Conservation (phyloP, 352 stramenopile genomes). For the Phytophthora sp. region DNA sequence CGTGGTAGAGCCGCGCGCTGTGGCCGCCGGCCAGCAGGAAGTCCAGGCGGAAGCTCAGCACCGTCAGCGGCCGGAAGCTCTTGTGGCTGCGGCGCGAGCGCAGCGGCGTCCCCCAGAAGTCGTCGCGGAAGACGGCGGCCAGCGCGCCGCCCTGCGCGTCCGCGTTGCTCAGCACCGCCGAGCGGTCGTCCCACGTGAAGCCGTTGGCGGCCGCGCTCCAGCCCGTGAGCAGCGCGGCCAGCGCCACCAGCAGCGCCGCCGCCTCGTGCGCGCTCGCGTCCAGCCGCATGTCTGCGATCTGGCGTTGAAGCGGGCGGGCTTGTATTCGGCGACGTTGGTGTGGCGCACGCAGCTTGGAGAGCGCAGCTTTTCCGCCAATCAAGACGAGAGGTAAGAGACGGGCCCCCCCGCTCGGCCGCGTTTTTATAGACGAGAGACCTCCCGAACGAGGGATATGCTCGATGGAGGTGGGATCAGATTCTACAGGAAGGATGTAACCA, state of each 20-base stretch:
- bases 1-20: conserved; percentile 68
- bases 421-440: conserved; percentile 33
- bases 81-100: conserved; percentile 74
- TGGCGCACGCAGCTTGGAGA: background rate
- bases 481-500: background rate
- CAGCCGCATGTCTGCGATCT: conserved; percentile 24
- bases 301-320: conserved; percentile 5
- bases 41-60: conserved; percentile 80
- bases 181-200: conserved; percentile 93
- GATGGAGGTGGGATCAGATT: background rate
- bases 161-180: conserved; percentile 70
- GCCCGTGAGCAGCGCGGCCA: conserved; percentile 51
- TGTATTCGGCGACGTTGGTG: conserved; percentile 1
- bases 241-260: conserved; percentile 23
- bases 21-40: conserved; percentile 50
- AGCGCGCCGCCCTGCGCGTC: conserved; percentile 54
- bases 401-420: background rate
- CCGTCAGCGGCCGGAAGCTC: conserved; percentile 86
- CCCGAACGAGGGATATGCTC: background rate
- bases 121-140: conserved; percentile 67
- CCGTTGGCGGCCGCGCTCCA: conserved; percentile 60
- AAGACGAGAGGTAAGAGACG: conserved; percentile 3
- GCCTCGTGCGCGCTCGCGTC: conserved; percentile 19
- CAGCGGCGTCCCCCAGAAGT: conserved; percentile 90
- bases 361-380: conserved; percentile 10